These are phyloP conservation scores for Beauveria sp. DNA, from an alignment of 2,329 filamentous ascomycete species.

Conservation along the genomic window DNA sequence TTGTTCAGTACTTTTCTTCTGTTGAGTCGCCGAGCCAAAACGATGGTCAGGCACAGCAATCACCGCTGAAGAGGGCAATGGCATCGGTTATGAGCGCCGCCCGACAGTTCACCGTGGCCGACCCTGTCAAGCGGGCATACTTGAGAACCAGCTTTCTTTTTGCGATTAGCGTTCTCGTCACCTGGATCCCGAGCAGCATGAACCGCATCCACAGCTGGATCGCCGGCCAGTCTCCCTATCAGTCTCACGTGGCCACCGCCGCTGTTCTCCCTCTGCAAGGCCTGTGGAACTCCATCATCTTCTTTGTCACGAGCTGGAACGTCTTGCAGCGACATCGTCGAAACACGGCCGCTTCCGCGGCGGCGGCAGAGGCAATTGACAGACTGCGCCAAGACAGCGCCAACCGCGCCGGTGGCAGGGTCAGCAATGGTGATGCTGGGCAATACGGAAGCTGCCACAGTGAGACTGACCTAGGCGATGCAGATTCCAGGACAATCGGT, in stretches of 20 bases:
- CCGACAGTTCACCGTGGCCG: slow-evolving; percentile 30
- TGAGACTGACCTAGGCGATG: slow-evolving; percentile 13
- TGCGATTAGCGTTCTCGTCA: slow-evolving; percentile 52
- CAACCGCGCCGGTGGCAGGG: background rate
- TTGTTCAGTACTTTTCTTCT: slow-evolving; percentile 27
- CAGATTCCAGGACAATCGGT: slow-evolving; percentile 10
- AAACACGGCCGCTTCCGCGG: slow-evolving; percentile 4
- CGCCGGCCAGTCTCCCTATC: slow-evolving; percentile 46
- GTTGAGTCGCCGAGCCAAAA: slow-evolving; percentile 21
- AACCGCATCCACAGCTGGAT: slow-evolving; percentile 67
- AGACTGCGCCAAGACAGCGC: slow-evolving; percentile 1
- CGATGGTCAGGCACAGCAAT: slow-evolving; percentile 12
- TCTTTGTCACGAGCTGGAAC: slow-evolving; percentile 56
- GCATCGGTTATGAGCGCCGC: slow-evolving; percentile 7
- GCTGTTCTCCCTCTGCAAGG: slow-evolving; percentile 71
- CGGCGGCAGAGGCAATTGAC: slow-evolving; percentile 1
- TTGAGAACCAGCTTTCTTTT: slow-evolving; percentile 55
- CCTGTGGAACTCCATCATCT: slow-evolving; percentile 74
- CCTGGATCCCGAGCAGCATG: slow-evolving; percentile 60
- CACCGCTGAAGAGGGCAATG: slow-evolving; percentile 23
- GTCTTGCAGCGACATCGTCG: slow-evolving; percentile 6
- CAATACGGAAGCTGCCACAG: slow-evolving; percentile 7
- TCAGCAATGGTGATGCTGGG: background rate
- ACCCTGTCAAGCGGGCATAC: slow-evolving; percentile 54
- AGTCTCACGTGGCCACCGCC: slow-evolving; percentile 60